These are phyloP conservation scores for Fusarium setosum DNA, from an alignment of 2,329 filamentous ascomycete genomes.

Conservation along the genomic window DNA sequence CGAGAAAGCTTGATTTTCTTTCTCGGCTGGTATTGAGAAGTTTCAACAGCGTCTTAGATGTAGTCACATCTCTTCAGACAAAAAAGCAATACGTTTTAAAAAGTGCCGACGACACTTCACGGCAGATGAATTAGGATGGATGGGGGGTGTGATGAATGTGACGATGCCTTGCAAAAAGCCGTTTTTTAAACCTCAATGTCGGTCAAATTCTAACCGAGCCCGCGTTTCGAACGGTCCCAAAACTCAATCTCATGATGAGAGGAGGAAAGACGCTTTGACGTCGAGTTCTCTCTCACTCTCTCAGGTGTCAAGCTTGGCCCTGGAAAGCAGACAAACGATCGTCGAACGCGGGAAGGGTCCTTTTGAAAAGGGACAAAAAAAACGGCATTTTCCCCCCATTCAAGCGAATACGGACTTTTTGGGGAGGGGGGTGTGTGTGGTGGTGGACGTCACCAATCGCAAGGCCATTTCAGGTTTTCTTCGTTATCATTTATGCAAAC, in stretches of 20 bases:
- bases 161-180: not conserved
- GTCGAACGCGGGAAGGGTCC: not conserved
- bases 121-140: no score
- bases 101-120: not conserved
- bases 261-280: constrained; percentile 4
- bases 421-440: not conserved
- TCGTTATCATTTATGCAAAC: constrained; percentile 5
- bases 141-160: no score
- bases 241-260: not conserved
- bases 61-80: no score
- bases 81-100: no score
- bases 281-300: not conserved
- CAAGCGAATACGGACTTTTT: constrained; percentile 1
- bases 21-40: not conserved
- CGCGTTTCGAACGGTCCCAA: not conserved
- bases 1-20: not conserved
- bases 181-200: not conserved
- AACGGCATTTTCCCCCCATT: not conserved
- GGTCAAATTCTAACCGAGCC: not conserved
- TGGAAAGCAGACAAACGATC: not conserved
- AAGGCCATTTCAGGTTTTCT: not conserved
- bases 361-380: not conserved
- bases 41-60: not conserved
- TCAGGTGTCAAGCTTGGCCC: not conserved
- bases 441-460: not conserved